Percentiles rank a stretch among this genome's conserved stretches.
phyloP scores from a whole-genome alignment of 306 rosid species.

The Corylus avellana region DNA sequence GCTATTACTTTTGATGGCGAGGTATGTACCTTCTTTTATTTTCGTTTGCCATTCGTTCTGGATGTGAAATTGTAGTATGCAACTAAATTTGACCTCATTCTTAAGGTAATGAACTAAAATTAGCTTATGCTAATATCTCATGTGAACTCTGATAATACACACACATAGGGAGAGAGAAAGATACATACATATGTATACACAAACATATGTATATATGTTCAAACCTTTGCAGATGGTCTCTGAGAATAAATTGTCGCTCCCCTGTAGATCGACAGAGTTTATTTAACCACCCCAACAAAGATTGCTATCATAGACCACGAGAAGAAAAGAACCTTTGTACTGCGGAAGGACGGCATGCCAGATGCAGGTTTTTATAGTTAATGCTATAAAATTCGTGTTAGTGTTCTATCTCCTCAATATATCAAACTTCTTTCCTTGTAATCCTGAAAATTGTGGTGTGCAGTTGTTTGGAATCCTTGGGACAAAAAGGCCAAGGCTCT shows the following conservation, averaged over 20 bases:
- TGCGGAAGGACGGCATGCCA: constrained; percentile 62
- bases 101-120: neutral
- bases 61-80: neutral
- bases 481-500: constrained; percentile 60
- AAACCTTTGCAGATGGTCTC: neutral
- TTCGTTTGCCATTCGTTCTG: constrained; percentile 3
- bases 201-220: too few species aligned
- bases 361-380: constrained; percentile 56
- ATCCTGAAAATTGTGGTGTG: constrained; percentile 12
- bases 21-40: constrained; percentile 37
- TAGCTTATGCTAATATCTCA: neutral
- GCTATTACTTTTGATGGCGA: constrained; percentile 77
- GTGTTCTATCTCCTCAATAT: neutral
- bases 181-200: too few species aligned
- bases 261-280: constrained; percentile 60
- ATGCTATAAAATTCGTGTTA: neutral
- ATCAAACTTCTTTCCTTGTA: neutral
- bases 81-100: constrained; percentile 2
- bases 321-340: constrained; percentile 74
- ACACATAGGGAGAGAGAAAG: neutral
- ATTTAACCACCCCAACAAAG: constrained; percentile 61
- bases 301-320: constrained; percentile 82
- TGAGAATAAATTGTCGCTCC: constrained; percentile 18
- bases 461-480: constrained; percentile 91
- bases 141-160: neutral